phyloP scores from a whole-genome alignment of 192 early-diverging fungal species.

The Coemansia sp. region DNA sequence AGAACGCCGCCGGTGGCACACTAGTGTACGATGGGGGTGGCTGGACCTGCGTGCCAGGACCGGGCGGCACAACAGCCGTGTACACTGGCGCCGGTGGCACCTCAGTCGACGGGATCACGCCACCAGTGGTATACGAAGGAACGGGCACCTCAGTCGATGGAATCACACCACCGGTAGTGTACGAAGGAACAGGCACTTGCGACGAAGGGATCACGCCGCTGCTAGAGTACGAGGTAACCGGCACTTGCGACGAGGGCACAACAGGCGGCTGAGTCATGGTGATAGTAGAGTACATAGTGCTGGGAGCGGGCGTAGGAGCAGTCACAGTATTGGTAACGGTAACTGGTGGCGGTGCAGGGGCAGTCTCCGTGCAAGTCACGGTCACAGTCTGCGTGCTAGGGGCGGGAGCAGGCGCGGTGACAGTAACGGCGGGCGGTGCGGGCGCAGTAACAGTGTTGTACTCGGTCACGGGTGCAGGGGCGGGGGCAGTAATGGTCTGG shows the following conservation, averaged over 20 bases:
- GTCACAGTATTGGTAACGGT: constrained; percentile 25
- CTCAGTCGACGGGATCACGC: constrained; percentile 18
- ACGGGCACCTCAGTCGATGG: constrained; percentile 7
- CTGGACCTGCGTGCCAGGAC: constrained; percentile 1
- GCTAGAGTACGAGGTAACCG: too few species aligned
- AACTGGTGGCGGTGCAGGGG: constrained; percentile 24
- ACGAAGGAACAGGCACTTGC: neutral
- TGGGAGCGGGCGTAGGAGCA: constrained; percentile 13
- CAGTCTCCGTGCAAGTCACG: constrained; percentile 8
- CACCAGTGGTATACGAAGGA: neutral
- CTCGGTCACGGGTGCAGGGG: constrained; percentile 27
- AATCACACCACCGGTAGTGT: neutral
- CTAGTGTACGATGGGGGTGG: constrained; percentile 16
- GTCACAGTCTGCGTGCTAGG: constrained; percentile 22
- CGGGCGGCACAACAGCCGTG: constrained; percentile 13
- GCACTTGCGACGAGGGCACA: neutral
- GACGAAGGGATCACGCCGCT: neutral
- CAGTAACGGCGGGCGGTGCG: constrained; percentile 20
- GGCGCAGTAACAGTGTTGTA: constrained; percentile 21
- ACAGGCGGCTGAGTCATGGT: constrained; percentile 27
- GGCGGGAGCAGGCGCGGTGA: constrained; percentile 28
- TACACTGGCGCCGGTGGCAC: constrained; percentile 17
- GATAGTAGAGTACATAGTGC: constrained; percentile 15
- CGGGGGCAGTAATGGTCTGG: constrained; percentile 30
- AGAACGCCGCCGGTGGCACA: neutral